A percentile compares a stretch with the other conserved stretches of the same genome.
These are phyloP conservation scores for Neofusicoccum cordaticola DNA, from an alignment of 2,329 filamentous ascomycete genomes.

Conservation along the genomic window DNA sequence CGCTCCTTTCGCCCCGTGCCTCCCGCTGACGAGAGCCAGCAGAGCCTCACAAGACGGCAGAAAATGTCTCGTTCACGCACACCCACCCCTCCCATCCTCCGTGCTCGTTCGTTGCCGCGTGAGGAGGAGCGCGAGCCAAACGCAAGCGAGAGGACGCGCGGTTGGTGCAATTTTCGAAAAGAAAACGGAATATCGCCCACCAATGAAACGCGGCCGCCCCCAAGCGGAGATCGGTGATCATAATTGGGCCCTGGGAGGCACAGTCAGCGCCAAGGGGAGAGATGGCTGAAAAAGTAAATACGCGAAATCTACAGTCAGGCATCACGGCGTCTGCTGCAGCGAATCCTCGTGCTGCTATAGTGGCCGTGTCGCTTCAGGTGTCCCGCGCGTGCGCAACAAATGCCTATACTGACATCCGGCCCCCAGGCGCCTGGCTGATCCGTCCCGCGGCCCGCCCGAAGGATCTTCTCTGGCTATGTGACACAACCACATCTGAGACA, in stretches of 20 bases:
- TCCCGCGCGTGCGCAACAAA: neutral
- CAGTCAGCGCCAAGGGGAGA: constrained; percentile 8
- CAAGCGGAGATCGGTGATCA: neutral
- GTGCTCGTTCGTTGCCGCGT: neutral
- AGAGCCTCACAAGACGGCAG: constrained; percentile 3
- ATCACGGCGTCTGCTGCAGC: neutral
- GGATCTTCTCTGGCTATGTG: neutral
- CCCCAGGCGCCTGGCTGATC: neutral
- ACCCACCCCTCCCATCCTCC: neutral
- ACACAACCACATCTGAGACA: constrained; percentile 4
- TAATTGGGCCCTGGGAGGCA: neutral
- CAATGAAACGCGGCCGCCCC: neutral
- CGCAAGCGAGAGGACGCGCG: constrained; percentile 2
- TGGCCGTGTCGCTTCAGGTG: neutral
- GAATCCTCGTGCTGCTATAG: neutral
- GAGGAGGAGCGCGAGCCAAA: neutral
- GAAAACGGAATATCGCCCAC: neutral
- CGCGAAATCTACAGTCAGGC: neutral
- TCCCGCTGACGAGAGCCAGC: constrained; percentile 8
- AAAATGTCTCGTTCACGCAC: neutral
- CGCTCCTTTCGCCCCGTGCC: neutral
- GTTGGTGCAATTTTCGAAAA: constrained; percentile 9
- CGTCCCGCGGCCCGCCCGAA: constrained; percentile 3
- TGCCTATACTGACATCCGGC: neutral
- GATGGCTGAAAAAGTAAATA: constrained; percentile 4